Percentiles rank a stretch among this genome's conserved stretches.
Conservation (phyloP, 306 rosid species). For the Casuarina cunninghamiana region DNA sequence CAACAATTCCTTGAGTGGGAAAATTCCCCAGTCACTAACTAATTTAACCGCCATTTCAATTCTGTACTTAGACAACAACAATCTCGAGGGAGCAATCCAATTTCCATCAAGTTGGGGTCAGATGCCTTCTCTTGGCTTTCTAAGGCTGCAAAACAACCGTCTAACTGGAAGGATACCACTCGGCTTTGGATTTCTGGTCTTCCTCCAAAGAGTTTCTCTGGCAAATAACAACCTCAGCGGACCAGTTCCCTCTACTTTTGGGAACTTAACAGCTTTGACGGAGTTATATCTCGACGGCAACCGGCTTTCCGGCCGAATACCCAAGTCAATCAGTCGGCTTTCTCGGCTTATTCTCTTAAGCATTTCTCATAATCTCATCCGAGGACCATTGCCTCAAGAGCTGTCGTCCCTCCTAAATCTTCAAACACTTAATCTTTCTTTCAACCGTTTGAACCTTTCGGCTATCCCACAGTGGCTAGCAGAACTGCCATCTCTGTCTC, state of each 20-base stretch:
- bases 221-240: slow-evolving; percentile 58
- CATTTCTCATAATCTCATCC: slow-evolving; percentile 47
- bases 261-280: slow-evolving; percentile 41
- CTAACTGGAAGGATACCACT: slow-evolving; percentile 49
- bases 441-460: slow-evolving; percentile 51
- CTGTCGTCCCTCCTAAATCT: slow-evolving; percentile 59
- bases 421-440: slow-evolving; percentile 56
- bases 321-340: slow-evolving; percentile 53
- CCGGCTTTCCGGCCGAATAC: slow-evolving; percentile 50
- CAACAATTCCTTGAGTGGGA: slow-evolving; percentile 48
- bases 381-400: slow-evolving; percentile 57
- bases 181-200: slow-evolving; percentile 42
- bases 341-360: slow-evolving; percentile 49
- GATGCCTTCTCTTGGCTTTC: slow-evolving; percentile 45
- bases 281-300: slow-evolving; percentile 53
- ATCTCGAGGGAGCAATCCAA: slow-evolving; percentile 53
- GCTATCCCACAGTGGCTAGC: slow-evolving; percentile 51
- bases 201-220: slow-evolving; percentile 52
- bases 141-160: slow-evolving; percentile 51
- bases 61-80: slow-evolving; percentile 47
- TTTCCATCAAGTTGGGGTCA: slow-evolving; percentile 54
- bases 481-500: slow-evolving; percentile 43
- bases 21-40: slow-evolving; percentile 47
- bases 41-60: slow-evolving; percentile 52
- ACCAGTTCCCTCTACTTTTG: slow-evolving; percentile 56